These are phyloP conservation scores for Syzygium oleosum DNA, from an alignment of 345 rosid species.

Conservation along the genomic window DNA sequence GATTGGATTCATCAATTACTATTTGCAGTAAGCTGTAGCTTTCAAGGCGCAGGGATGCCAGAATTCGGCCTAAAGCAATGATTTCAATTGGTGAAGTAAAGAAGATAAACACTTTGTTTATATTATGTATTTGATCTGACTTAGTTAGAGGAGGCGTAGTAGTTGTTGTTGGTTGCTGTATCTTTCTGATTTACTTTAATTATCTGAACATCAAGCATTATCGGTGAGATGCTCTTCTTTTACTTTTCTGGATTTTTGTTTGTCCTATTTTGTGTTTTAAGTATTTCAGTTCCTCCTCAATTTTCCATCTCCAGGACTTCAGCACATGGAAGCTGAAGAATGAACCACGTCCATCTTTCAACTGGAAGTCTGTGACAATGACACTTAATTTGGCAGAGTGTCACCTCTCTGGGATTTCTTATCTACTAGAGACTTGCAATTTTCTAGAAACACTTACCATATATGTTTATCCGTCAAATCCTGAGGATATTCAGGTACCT, in stretches of 20 bases:
- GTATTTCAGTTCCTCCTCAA: neutral
- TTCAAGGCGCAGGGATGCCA: neutral
- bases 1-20: neutral
- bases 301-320: neutral
- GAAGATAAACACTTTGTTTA: neutral
- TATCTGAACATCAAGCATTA: neutral
- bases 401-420: neutral
- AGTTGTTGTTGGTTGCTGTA: neutral
- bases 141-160: neutral
- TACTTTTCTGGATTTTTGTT: neutral
- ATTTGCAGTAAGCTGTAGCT: neutral
- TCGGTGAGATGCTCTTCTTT: neutral
- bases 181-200: neutral
- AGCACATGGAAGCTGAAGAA: neutral
- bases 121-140: neutral
- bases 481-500: neutral
- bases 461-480: neutral
- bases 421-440: neutral
- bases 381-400: neutral
- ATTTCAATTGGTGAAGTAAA: neutral
- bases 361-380: neutral
- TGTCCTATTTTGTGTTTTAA: neutral
- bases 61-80: neutral
- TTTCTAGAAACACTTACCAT: neutral
- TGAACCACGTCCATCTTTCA: neutral